phyloP scores from a whole-genome alignment of 2,329 filamentous ascomycete species.

The Beauveria caledonica region DNA sequence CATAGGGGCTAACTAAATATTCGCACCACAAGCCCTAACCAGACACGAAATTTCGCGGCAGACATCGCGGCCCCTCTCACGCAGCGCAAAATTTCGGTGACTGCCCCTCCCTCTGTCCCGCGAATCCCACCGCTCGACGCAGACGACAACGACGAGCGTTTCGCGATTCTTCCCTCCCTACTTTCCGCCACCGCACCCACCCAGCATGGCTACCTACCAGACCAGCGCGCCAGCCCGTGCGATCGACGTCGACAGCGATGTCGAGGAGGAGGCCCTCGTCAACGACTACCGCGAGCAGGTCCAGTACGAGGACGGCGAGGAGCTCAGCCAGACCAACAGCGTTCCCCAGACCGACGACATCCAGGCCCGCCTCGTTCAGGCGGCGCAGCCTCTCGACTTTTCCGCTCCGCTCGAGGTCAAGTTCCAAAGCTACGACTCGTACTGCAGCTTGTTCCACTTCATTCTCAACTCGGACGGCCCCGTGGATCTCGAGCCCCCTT shows the following conservation, averaged over 20 bases:
- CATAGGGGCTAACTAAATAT: constrained; percentile 20
- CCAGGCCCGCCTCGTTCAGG: constrained; percentile 82
- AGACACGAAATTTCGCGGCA: constrained; percentile 28
- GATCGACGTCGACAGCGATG: constrained; percentile 77
- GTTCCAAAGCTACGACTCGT: constrained; percentile 97
- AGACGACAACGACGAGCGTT: constrained; percentile 20
- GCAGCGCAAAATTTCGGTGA: constrained; percentile 29
- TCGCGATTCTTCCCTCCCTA: background rate
- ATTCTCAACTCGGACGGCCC: constrained; percentile 99
- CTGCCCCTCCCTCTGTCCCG: constrained; percentile 20
- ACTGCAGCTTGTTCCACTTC: constrained; percentile 98
- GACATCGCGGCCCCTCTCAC: constrained; percentile 19
- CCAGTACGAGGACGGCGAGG: constrained; percentile 79
- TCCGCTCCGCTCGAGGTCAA: constrained; percentile 93
- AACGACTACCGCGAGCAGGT: constrained; percentile 96
- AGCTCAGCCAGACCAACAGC: constrained; percentile 68
- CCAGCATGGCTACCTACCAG: constrained; percentile 51
- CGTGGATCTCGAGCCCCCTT: constrained; percentile 92
- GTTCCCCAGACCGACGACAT: constrained; percentile 80
- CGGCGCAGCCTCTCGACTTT: constrained; percentile 92
- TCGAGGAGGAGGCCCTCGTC: constrained; percentile 91
- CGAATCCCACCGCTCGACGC: constrained; percentile 12
- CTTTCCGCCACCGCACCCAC: constrained; percentile 11
- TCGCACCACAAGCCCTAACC: constrained; percentile 32
- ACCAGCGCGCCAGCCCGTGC: constrained; percentile 53